A percentile compares a stretch with the other conserved stretches of the same genome.
These are phyloP conservation scores for Deinandra increscens DNA, from an alignment of 129 eudicot genomes.

Conservation along the genomic window DNA sequence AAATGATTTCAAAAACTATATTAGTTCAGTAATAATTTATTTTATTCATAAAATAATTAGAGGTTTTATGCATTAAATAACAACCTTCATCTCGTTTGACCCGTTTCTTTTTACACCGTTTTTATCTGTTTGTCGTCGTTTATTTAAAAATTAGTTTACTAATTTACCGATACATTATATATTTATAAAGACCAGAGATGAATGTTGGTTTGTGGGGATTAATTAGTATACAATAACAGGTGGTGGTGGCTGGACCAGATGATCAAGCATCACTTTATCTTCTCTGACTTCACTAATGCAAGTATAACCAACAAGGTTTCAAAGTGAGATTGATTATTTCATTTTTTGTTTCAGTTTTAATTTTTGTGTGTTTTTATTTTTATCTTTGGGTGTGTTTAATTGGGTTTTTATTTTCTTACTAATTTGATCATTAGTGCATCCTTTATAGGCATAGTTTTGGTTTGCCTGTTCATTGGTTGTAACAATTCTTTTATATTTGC, in stretches of 20 bases:
- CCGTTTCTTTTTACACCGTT: neutral
- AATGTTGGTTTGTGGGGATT: neutral
- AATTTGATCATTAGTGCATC: constrained; percentile 51
- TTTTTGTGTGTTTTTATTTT: constrained; percentile 34
- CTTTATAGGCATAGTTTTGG: constrained; percentile 80
- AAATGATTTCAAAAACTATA: too few relatives aligned
- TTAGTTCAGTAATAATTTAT: too few relatives aligned
- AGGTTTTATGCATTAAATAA: neutral
- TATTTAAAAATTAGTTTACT: neutral
- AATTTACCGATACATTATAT: neutral
- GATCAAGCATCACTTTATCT: constrained; percentile 71
- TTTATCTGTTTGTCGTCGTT: neutral
- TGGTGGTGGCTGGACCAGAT: constrained; percentile 87
- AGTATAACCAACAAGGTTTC: constrained; percentile 44
- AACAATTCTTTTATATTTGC: constrained; percentile 37
- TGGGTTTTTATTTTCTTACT: constrained; percentile 32
- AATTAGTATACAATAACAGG: constrained; percentile 41
- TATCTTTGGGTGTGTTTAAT: constrained; percentile 44
- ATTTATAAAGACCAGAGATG: neutral
- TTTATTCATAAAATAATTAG: neutral
- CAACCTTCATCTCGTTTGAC: neutral
- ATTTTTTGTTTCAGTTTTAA: constrained; percentile 35
- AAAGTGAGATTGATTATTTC: constrained; percentile 37
- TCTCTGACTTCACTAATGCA: constrained; percentile 42
- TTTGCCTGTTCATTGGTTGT: constrained; percentile 91